Percentiles rank a stretch among this genome's conserved stretches.
Conservation (phyloP, 2,329 filamentous ascomycete species). For the Colletotrichum falcatum region DNA sequence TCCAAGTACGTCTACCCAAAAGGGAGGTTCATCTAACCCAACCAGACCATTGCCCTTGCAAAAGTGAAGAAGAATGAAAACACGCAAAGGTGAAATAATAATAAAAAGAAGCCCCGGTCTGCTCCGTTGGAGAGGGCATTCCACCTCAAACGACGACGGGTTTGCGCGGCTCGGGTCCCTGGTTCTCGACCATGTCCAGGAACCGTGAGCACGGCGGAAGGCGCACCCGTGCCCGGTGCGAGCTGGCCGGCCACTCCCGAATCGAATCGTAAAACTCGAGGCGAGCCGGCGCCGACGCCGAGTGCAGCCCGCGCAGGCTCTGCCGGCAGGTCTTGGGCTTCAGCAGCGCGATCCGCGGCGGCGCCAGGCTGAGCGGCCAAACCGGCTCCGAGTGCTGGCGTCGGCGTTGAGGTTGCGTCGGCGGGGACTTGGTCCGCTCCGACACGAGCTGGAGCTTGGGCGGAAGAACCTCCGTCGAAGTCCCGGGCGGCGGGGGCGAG, state of each 20-base stretch:
- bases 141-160: conserved; percentile 19
- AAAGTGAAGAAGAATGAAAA: neutral
- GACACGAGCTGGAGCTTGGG: conserved; percentile 29
- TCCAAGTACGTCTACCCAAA: neutral
- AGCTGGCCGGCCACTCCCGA: conserved; percentile 32
- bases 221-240: conserved; percentile 23
- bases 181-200: conserved; percentile 28
- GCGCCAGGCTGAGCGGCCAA: conserved; percentile 21
- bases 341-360: conserved; percentile 37
- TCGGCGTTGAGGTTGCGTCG: conserved; percentile 16
- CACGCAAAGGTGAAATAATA: neutral
- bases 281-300: conserved; percentile 21
- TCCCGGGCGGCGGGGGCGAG: conserved; percentile 20
- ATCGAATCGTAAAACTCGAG: conserved; percentile 38
- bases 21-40: neutral
- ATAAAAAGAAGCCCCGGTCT: neutral
- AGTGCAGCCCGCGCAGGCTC: conserved; percentile 30
- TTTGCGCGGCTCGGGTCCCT: conserved; percentile 12
- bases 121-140: neutral
- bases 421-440: conserved; percentile 13
- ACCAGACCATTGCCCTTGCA: neutral
- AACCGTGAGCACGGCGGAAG: conserved; percentile 35
- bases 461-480: conserved; percentile 26
- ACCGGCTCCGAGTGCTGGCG: conserved; percentile 35
- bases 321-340: conserved; percentile 35